Conservation (phyloP, 331 rosid species). For the Malus hybrid region DNA sequence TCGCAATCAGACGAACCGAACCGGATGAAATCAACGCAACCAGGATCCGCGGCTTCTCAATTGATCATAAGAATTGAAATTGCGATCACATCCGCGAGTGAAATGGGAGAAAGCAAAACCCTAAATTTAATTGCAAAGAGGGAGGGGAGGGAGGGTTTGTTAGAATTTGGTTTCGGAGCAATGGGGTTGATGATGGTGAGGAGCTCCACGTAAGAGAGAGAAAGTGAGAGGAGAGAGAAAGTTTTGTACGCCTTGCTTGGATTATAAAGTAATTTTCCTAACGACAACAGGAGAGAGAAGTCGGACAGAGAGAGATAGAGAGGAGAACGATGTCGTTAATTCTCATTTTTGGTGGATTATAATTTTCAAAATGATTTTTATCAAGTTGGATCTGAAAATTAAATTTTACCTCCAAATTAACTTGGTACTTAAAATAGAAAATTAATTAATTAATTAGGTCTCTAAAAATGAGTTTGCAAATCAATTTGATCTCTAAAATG, state of each 20-base stretch:
- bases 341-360: slow-evolving; percentile 12
- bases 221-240: neutral
- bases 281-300: neutral
- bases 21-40: neutral
- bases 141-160: neutral
- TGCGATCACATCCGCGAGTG: slow-evolving; percentile 52
- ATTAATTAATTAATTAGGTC: too few relatives aligned
- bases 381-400: too few relatives aligned
- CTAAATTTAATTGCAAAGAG: slow-evolving; percentile 17
- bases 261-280: slow-evolving; percentile 2
- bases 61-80: slow-evolving; percentile 5
- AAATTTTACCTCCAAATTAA: too few relatives aligned
- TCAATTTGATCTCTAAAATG: too few relatives aligned
- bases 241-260: slow-evolving; percentile 7
- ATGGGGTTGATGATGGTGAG: slow-evolving; percentile 21
- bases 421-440: too few relatives aligned
- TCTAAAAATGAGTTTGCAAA: too few relatives aligned
- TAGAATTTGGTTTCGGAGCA: neutral
- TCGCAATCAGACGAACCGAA: slow-evolving; percentile 13
- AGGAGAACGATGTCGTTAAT: slow-evolving; percentile 3
- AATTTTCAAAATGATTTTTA: slow-evolving; percentile 30
- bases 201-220: slow-evolving; percentile 21
- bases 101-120: slow-evolving; percentile 29
- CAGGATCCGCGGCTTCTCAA: slow-evolving; percentile 29
- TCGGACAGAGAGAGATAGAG: neutral